Conservation (phyloP, 176 grass and related monocot genomes). For the Phoenix roebelenii region DNA sequence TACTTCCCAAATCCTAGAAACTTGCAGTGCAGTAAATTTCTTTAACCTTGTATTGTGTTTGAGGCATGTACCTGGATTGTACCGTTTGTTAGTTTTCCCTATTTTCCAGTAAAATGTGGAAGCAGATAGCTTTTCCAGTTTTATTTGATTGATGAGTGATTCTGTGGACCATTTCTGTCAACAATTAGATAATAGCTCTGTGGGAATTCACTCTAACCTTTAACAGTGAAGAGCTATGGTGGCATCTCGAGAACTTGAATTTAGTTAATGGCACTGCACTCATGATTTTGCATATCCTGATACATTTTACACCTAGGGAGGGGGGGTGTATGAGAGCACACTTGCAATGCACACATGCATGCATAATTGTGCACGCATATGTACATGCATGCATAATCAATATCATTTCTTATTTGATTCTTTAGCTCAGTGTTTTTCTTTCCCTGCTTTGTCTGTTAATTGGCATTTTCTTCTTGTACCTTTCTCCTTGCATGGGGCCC, state of each 20-base stretch:
- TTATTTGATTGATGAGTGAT: conserved; percentile 67
- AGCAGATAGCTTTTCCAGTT: conserved; percentile 82
- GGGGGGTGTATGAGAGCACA: too few relatives aligned
- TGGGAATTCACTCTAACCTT: conserved; percentile 64
- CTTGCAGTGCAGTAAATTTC: too few relatives aligned
- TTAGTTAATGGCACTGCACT: conserved; percentile 7
- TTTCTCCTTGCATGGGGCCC: too few relatives aligned
- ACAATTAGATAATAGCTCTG: conserved; percentile 77
- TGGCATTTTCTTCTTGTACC: too few relatives aligned
- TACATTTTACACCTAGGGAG: too few relatives aligned
- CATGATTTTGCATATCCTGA: neutral
- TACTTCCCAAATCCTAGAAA: too few relatives aligned
- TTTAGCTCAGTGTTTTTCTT: too few relatives aligned
- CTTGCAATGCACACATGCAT: too few relatives aligned
- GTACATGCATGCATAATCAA: too few relatives aligned
- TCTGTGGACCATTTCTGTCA: conserved; percentile 83
- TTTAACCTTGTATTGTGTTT: neutral
- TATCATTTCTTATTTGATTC: too few relatives aligned
- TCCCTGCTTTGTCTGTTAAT: too few relatives aligned
- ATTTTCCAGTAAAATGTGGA: conserved; percentile 36
- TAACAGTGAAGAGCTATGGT: conserved; percentile 94
- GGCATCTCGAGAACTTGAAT: conserved; percentile 68
- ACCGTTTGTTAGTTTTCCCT: neutral
- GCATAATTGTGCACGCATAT: too few relatives aligned
- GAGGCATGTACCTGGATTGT: neutral